Base-by-base conservation (phyloP, 495 filamentous ascomycete species). In the Elasticomyces elasticus region DNA sequence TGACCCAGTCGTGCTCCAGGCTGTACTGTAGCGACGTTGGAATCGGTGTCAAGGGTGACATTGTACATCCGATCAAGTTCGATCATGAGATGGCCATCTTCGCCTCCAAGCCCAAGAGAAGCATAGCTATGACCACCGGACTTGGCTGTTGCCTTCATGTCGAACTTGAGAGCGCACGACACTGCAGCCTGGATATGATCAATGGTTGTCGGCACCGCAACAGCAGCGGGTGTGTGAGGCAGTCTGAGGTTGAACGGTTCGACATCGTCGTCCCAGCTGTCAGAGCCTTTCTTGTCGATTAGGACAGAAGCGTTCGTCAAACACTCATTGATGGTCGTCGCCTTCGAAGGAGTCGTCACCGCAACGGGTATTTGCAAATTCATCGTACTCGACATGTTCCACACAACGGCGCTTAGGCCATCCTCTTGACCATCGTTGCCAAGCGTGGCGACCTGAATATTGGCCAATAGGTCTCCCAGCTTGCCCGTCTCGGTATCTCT, bases 401-500 rank as follows among this genome's bases (percentile, higher is more conserved):
- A 40, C 35, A 40, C 35, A 12, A 40, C 35, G 19, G 35, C 35
- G 35, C 35, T 40, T 17, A 40, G 13, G 19, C 35, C 35, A 40
- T 40, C 35, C 35, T 40, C 35, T 17, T 17, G 13, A 40, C 35
- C 35, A 15, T 40, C 35, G 12, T 12, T 40, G 35, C 35, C 35
- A 5, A 17, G 35, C 35, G 35, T 40, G 12, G 35, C 35, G 13
- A 40, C 35, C 15, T 40, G 13, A 15, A 40, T 40, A 17, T 17
- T 40, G 35, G 35, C 35, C 15, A 40, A 17, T 17, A 40, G 35
- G 35, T 17, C 53, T 0, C 58, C 62, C 30, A 68, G 23, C 43
- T 30, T 40, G 1, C 66, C 66, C 1, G 46, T 64, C 56, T 52
- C 44, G 15, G 59, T 44, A 48, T 67, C 50, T 25, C 66, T 40